Conservation (phyloP, 2,329 filamentous ascomycete genomes). For the Lanzia echinophila region DNA sequence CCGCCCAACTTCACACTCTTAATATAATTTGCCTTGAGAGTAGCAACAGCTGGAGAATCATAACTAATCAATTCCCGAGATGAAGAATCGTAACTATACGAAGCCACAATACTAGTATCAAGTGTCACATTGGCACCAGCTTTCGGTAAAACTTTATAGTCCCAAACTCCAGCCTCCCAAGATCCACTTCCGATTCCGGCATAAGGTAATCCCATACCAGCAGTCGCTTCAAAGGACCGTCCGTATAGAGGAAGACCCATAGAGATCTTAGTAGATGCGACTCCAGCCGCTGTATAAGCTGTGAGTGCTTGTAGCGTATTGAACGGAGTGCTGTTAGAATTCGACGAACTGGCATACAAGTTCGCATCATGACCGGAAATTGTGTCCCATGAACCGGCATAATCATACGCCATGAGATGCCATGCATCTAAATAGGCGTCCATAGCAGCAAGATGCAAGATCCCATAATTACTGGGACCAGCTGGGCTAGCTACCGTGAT, state of each 20-base stretch:
- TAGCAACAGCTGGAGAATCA: slow-evolving; percentile 55
- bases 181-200: slow-evolving; percentile 58
- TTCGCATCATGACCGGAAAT: slow-evolving; percentile 65
- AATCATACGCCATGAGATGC: slow-evolving; percentile 70
- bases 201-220: slow-evolving; percentile 59
- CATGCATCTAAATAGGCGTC: slow-evolving; percentile 45
- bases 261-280: slow-evolving; percentile 60
- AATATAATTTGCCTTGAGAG: slow-evolving; percentile 60
- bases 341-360: slow-evolving; percentile 48
- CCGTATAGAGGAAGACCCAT: slow-evolving; percentile 79
- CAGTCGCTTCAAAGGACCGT: slow-evolving; percentile 58
- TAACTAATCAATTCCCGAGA: slow-evolving; percentile 64
- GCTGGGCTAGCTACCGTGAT: slow-evolving; percentile 48
- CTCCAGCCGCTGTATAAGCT: slow-evolving; percentile 57
- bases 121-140: slow-evolving; percentile 50
- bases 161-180: slow-evolving; percentile 71
- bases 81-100: slow-evolving; percentile 61
- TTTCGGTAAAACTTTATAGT: slow-evolving; percentile 71
- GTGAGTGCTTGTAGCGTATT: slow-evolving; percentile 58
- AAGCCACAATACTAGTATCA: slow-evolving; percentile 53
- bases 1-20: slow-evolving; percentile 58
- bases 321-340: slow-evolving; percentile 59
- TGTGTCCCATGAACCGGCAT: slow-evolving; percentile 58
- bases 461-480: slow-evolving; percentile 41
- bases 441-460: slow-evolving; percentile 41